phyloP scores from a whole-genome alignment of 768 basidiomycete genomes.

The Cubamyces lactineus region DNA sequence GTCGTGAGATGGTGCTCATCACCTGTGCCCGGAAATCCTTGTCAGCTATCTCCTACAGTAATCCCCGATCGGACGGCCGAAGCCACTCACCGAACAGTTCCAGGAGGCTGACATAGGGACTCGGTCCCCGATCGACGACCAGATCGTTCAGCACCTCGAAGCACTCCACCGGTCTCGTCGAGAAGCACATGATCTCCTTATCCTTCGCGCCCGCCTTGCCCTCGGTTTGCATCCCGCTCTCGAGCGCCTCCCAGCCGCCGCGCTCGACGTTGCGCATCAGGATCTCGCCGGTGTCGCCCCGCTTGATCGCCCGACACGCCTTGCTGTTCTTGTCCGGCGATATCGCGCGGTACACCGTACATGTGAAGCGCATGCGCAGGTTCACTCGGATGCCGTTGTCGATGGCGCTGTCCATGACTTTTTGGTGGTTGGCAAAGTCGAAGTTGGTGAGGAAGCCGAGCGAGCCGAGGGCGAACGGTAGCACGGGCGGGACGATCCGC shows the following conservation, averaged over 20 bases:
- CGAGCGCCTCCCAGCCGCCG: slow-evolving; percentile 95
- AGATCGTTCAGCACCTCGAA: slow-evolving; percentile 97
- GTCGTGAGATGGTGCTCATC: slow-evolving; percentile 99
- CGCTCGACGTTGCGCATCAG: slow-evolving; percentile 92
- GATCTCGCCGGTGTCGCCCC: slow-evolving; percentile 93
- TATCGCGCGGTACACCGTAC: slow-evolving; percentile 95
- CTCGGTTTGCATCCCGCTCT: slow-evolving; percentile 68
- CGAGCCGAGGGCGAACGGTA: slow-evolving; percentile 96
- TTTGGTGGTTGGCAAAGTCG: slow-evolving; percentile 83
- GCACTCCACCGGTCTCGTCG: slow-evolving; percentile 91
- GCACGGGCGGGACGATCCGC: slow-evolving; percentile 96
- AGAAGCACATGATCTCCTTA: slow-evolving; percentile 98
- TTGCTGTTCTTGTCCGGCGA: slow-evolving; percentile 67
- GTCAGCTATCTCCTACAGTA: background rate
- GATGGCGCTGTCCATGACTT: slow-evolving; percentile 85
- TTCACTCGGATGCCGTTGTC: slow-evolving; percentile 97
- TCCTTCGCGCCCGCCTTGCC: slow-evolving; percentile 66
- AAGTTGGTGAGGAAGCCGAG: slow-evolving; percentile 98
- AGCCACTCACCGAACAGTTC: slow-evolving; percentile 87
- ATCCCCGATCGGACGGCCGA: background rate
- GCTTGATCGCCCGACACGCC: slow-evolving; percentile 81
- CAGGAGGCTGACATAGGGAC: slow-evolving; percentile 93
- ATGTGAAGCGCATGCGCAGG: slow-evolving; percentile 98
- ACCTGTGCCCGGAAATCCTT: slow-evolving; percentile 49
- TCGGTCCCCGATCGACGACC: slow-evolving; percentile 97